Base-by-base conservation (phyloP, 2,329 filamentous ascomycete genomes). In the Pseudocercospora eumusae region DNA sequence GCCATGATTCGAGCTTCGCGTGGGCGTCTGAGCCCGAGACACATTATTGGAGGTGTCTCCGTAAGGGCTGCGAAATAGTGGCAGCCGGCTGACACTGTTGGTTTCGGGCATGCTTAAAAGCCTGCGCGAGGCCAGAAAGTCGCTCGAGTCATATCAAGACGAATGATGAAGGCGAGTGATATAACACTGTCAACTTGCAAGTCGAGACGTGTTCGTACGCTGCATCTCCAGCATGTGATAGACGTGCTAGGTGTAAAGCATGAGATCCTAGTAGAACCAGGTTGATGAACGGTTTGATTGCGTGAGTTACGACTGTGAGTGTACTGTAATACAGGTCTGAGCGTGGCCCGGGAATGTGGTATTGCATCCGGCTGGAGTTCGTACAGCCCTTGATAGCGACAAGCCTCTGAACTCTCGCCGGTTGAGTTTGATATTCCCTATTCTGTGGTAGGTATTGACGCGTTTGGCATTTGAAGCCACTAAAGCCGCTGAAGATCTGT, bases 231-330 rank as follows among this genome's bases (percentile, higher is more conserved):
- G 45, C 21, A 52, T 52, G 25, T 31, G 47, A 31, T 31, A 25
- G 25, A 18, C 25, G 47, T 25, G 47, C 47, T 52, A 23, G 47
- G 47, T 15, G n/a, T 23, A 15, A n/a, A 52, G 47, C 23, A 28
- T 25, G 21, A 52, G 10, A 52, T 52, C 47, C 47, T 52, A 25
- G 47, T 52, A 52, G 47, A 52, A 25, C 47, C 47, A 52, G 25
- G 47, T 52, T 52, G 47, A 28, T 52, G 47, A 28, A 28, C 47
- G 47, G 47, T 52, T 52, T 52, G 47, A 52, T 50, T 50, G 45
- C 45, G 13, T 50, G 21, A 50, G 21, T n/a, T n/a, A n/a, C n/a
- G n/a, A n/a, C n/a, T n/a, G n/a, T n/a, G n/a, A n/a, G n/a, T n/a
- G n/a, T n/a, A n/a, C n/a, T n/a, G n/a, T 50, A 28, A 27, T 25